Base-by-base conservation (phyloP, 352 stramenopile genomes). In the Plasmopara viticola region DNA sequence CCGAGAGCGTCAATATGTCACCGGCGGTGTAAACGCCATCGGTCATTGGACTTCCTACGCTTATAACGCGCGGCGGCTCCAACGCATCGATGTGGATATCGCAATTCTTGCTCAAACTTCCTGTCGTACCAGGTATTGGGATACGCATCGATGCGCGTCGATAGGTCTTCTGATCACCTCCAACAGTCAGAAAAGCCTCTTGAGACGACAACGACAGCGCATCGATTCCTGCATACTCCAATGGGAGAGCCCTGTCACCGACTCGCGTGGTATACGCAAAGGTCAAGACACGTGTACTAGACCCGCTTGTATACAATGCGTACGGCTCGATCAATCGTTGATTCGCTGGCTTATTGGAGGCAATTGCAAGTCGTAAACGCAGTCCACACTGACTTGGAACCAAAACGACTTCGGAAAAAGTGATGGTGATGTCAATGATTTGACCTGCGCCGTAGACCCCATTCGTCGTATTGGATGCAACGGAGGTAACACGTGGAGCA, bases 61-160 rank as follows among this genome's bases (percentile, higher is more conserved):
- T 50, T 2, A 87, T 38, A 5, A 90, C 66, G 9, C 66, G 62
- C 9, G 78, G 79, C 6, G 71, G 68, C n/a, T 85, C 74, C 0
- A 68, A 44, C 0, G 71, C 84, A 33, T 90, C 76, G 18, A 93
- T 71, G 8, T 72, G 69, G 40, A 93, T 78, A 34, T 86, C 68
- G 5, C 70, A 63, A n/a, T 72, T 77, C 14, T 78, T 80, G 30
- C 78, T 88, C 6, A 90, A 46, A 53, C 75, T 88, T 7, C 66
- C 73, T 0, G 66, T 78, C 2, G 65, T 15, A 17, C 60, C 52
- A 1, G 75, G 66, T 2, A 57, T 25, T 10, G 80, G 80, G 4
- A 90, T 52, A 0, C 69, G 60, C 7, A 84, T 43, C 7, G 75
- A 63, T 1, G 70, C 74, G 6, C 64, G 46, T 2, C 70, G 72